A percentile compares a stretch with the other conserved stretches of the same genome.
Conservation (phyloP, 2,329 filamentous ascomycete species). For the Arthroderma sp. region DNA sequence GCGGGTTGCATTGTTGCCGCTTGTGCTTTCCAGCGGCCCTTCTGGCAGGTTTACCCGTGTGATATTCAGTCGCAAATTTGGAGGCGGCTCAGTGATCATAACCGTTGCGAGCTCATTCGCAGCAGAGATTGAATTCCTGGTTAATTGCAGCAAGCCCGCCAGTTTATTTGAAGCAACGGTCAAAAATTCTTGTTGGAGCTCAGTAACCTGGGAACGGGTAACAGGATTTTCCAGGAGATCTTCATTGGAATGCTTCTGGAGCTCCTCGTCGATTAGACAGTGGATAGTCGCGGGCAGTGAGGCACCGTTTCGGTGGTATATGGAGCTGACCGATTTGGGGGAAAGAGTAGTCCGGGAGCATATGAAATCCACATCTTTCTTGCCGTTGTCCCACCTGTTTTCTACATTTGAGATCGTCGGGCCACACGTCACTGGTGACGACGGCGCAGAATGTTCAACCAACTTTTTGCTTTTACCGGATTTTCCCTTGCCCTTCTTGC, state of each 20-base stretch:
- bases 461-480: constrained; percentile 21
- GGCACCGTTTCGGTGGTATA: constrained; percentile 46
- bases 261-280: constrained; percentile 38
- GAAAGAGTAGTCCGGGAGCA: constrained; percentile 36
- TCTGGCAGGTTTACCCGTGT: neutral
- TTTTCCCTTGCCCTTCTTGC: constrained; percentile 34
- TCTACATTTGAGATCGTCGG: constrained; percentile 5
- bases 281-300: constrained; percentile 44
- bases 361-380: constrained; percentile 49
- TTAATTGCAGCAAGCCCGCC: constrained; percentile 42
- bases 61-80: neutral
- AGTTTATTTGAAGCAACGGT: constrained; percentile 36
- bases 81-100: constrained; percentile 26
- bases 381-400: constrained; percentile 48
- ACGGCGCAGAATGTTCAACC: constrained; percentile 12
- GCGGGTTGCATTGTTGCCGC: too few relatives aligned
- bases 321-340: constrained; percentile 37
- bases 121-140: constrained; percentile 42
- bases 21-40: neutral
- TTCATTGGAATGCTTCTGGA: constrained; percentile 23
- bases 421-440: constrained; percentile 1
- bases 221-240: constrained; percentile 28
- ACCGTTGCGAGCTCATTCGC: constrained; percentile 48
- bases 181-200: constrained; percentile 43
- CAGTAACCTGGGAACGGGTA: constrained; percentile 37